These are phyloP conservation scores for Nakataea oryzae DNA, from an alignment of 2,329 filamentous ascomycete species.

Conservation along the genomic window DNA sequence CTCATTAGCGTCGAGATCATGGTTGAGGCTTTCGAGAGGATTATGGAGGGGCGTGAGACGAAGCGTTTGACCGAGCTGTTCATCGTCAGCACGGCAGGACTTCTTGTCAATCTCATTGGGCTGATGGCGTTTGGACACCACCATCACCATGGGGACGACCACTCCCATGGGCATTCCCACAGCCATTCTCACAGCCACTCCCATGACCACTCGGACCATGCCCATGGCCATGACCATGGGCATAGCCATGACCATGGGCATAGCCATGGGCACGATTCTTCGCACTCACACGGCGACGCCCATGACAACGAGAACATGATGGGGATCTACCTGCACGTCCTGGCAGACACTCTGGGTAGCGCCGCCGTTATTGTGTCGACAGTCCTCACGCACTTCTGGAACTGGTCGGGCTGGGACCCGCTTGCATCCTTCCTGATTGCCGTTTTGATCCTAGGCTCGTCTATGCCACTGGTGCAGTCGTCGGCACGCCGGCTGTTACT, in stretches of 20 bases:
- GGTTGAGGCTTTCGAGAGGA: slow-evolving; percentile 82
- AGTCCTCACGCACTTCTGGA: slow-evolving; percentile 72
- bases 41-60: slow-evolving; percentile 75
- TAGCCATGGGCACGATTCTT: slow-evolving; percentile 12
- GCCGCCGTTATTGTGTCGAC: slow-evolving; percentile 92
- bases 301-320: slow-evolving; percentile 96
- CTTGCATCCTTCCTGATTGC: slow-evolving; percentile 91
- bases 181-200: slow-evolving; percentile 21
- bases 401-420: slow-evolving; percentile 92
- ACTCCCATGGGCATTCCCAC: slow-evolving; percentile 25
- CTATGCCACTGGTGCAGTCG: slow-evolving; percentile 76
- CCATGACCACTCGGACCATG: slow-evolving; percentile 26
- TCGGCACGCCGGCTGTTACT: slow-evolving; percentile 76
- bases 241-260: slow-evolving; percentile 18
- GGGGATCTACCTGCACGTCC: slow-evolving; percentile 90
- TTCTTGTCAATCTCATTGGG: slow-evolving; percentile 85
- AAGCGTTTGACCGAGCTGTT: slow-evolving; percentile 79
- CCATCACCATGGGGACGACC: slow-evolving; percentile 40
- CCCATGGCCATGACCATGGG: slow-evolving; percentile 21
- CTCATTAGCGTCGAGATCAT: slow-evolving; percentile 93
- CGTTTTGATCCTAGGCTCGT: slow-evolving; percentile 83
- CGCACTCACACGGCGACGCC: slow-evolving; percentile 29
- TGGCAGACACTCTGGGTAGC: slow-evolving; percentile 90
- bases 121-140: slow-evolving; percentile 75
- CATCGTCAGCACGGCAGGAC: slow-evolving; percentile 74